Evolutionary conservation across 306 rosid genomes (phyloP), one percentile per base, ranked within the genome.

Genomic region (Vigna radiata): DNA sequence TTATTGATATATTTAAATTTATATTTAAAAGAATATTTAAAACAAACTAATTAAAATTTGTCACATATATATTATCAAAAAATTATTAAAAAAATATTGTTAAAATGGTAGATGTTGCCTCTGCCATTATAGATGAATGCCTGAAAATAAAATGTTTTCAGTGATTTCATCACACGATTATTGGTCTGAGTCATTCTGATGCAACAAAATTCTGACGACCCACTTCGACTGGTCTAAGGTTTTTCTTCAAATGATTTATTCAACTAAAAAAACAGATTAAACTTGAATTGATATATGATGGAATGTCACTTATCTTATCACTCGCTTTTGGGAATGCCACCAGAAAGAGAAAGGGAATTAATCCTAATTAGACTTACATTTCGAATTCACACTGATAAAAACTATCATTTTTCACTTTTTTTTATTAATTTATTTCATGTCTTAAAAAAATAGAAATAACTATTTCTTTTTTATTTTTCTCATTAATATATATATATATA

Each of bases 71-170:
- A n/a, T n/a, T n/a, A n/a, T n/a, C n/a, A n/a, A n/a, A n/a, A n/a
- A n/a, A n/a, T n/a, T n/a, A n/a, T n/a, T n/a, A n/a, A n/a, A n/a
- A n/a, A n/a, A n/a, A n/a, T n/a, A n/a, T n/a, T n/a, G n/a, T n/a
- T n/a, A 44, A 81, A 52, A 81, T 61, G 67, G 49, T 25, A 16
- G 80, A 77, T 43, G 81, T 81, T 84, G 84, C 68, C 36, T 46
- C 27, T 33, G 23, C 72, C 75, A 76, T 65, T 79, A 74, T 75
- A 31, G 29, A 33, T 70, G 73, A 53, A 54, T 5, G 81, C 3
- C 27, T 25, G 3, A 25, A 25, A 25, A 72, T 52, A 44, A 39
- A 68, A 78, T 66, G 39, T 21, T 70, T 5, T 61, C 14, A 52
- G 46, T 54, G 80, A 58, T 55, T 60, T 47, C 58, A 62, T 36